A percentile compares a stretch with the other conserved stretches of the same genome.
These are phyloP conservation scores for Beauveria sp. DNA, from an alignment of 2,329 filamentous ascomycete genomes.

Conservation along the genomic window DNA sequence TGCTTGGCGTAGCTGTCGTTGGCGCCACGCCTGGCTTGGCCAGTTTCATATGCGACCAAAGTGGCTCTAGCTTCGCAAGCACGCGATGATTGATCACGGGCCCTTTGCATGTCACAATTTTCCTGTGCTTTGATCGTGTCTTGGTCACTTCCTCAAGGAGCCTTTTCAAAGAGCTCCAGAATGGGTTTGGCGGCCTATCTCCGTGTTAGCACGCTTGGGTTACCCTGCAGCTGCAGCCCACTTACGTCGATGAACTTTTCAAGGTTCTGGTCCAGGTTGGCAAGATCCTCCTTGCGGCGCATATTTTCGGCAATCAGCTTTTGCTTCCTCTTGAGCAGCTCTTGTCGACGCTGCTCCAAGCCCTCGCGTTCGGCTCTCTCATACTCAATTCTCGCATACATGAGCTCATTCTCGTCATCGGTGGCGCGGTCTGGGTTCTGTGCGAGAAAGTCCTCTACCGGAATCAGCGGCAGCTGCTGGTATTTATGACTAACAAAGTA, in stretches of 20 bases:
- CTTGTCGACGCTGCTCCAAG: conserved; percentile 76
- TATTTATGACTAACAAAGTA: conserved; percentile 69
- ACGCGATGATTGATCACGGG: neutral
- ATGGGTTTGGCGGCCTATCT: conserved; percentile 76
- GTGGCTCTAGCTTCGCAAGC: neutral
- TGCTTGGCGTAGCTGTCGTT: neutral
- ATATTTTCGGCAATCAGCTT: conserved; percentile 68
- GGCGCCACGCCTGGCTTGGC: neutral
- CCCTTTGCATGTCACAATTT: neutral
- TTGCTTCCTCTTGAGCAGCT: conserved; percentile 59
- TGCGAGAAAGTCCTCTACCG: conserved; percentile 71
- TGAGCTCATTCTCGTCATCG: conserved; percentile 70
- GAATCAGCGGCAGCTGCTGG: conserved; percentile 74
- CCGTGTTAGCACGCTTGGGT: conserved; percentile 14
- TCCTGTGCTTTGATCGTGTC: neutral
- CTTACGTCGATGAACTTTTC: conserved; percentile 88
- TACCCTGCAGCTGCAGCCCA: conserved; percentile 11
- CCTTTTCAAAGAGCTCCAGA: conserved; percentile 77
- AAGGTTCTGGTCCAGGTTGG: conserved; percentile 81
- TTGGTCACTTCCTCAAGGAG: conserved; percentile 29
- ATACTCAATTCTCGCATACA: conserved; percentile 84
- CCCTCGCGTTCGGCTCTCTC: conserved; percentile 78
- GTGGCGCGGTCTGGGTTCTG: conserved; percentile 67
- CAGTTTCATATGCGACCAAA: neutral
- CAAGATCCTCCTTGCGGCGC: conserved; percentile 86